Evolutionary conservation across 768 basidiomycete species (phyloP).

Genomic region (Russula brevipes): DNA sequence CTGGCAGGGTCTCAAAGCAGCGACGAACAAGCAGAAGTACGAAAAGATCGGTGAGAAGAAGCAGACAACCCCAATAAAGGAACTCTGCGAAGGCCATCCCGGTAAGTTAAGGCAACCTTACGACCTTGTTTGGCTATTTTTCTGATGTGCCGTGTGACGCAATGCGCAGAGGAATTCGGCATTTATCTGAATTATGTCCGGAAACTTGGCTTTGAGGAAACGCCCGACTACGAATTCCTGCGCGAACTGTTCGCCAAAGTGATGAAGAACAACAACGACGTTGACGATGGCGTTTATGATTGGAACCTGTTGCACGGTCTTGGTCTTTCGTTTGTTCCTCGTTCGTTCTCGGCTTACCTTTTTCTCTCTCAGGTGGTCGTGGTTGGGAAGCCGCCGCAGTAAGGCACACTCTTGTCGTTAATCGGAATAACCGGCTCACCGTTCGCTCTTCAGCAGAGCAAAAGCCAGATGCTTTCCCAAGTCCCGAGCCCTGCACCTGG

Average conservation of each 20-base stretch:
- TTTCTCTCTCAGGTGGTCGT: slow-evolving; percentile 57
- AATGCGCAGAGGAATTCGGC: slow-evolving; percentile 81
- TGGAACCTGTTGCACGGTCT: slow-evolving; percentile 90
- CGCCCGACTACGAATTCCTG: slow-evolving; percentile 97
- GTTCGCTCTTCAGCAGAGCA: slow-evolving; percentile 38
- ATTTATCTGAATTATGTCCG: slow-evolving; percentile 99
- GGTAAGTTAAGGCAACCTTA: slow-evolving; percentile 44
- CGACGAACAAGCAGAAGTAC: slow-evolving; percentile 99
- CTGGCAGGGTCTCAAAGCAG: slow-evolving; percentile 99
- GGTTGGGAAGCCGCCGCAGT: slow-evolving; percentile 89
- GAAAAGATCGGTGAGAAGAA: slow-evolving; percentile 99
- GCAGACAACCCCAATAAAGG: slow-evolving; percentile 96
- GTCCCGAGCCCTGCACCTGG: slow-evolving; percentile 51
- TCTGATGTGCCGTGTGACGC: background rate
- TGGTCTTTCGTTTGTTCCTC: slow-evolving; percentile 4
- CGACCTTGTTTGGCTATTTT: background rate
- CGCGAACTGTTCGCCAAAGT: slow-evolving; percentile 93
- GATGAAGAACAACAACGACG: slow-evolving; percentile 83
- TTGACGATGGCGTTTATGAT: slow-evolving; percentile 92
- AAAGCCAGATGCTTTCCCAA: slow-evolving; percentile 60
- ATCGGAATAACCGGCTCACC: background rate
- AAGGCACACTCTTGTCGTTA: slow-evolving; percentile 30
- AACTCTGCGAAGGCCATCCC: slow-evolving; percentile 92
- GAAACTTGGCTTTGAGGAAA: slow-evolving; percentile 98
- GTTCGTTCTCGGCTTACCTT: background rate